Percentiles rank a stretch among this genome's conserved stretches.
These are phyloP conservation scores for Neofusicoccum kwambonambiense DNA, from an alignment of 2,329 filamentous ascomycete species.

Conservation along the genomic window DNA sequence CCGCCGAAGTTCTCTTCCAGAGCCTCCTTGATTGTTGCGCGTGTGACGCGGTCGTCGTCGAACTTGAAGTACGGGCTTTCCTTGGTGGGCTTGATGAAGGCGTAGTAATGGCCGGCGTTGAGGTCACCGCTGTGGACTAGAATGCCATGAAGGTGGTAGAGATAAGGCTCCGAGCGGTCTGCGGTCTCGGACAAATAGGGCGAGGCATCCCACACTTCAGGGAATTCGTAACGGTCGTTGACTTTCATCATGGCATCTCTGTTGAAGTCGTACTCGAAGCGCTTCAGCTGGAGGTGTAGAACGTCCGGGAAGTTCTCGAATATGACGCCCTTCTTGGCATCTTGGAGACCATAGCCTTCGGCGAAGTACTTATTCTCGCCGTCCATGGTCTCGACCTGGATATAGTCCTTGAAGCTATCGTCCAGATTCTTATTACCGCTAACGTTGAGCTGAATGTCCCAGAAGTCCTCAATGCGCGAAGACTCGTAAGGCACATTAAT, in stretches of 20 bases:
- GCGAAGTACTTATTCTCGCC: slow-evolving; percentile 99
- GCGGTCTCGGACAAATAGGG: slow-evolving; percentile 85
- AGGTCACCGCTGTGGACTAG: slow-evolving; percentile 95
- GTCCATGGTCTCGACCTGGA: slow-evolving; percentile 93
- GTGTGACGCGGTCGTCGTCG: slow-evolving; percentile 96
- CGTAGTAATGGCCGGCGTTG: slow-evolving; percentile 97
- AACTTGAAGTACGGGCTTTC: slow-evolving; percentile 96
- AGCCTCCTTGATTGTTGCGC: slow-evolving; percentile 85
- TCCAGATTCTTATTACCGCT: slow-evolving; percentile 89
- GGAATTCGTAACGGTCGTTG: slow-evolving; percentile 88
- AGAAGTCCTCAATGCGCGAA: slow-evolving; percentile 93
- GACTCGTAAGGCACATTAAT: slow-evolving; percentile 99
- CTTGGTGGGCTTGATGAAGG: slow-evolving; percentile 86
- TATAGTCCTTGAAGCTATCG: slow-evolving; percentile 93
- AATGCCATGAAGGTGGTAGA: slow-evolving; percentile 91
- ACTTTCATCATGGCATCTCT: slow-evolving; percentile 99
- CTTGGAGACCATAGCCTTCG: slow-evolving; percentile 86
- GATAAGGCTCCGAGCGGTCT: slow-evolving; percentile 84
- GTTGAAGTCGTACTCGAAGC: slow-evolving; percentile 96
- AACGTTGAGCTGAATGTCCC: slow-evolving; percentile 98
- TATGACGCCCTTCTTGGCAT: slow-evolving; percentile 96
- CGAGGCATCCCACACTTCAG: slow-evolving; percentile 76
- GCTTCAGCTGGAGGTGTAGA: slow-evolving; percentile 90
- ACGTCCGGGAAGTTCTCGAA: slow-evolving; percentile 95
- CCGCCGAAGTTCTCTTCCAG: slow-evolving; percentile 96